These are phyloP conservation scores for Astragalus glycyphyllos DNA, from an alignment of 306 rosid species.

Conservation along the genomic window DNA sequence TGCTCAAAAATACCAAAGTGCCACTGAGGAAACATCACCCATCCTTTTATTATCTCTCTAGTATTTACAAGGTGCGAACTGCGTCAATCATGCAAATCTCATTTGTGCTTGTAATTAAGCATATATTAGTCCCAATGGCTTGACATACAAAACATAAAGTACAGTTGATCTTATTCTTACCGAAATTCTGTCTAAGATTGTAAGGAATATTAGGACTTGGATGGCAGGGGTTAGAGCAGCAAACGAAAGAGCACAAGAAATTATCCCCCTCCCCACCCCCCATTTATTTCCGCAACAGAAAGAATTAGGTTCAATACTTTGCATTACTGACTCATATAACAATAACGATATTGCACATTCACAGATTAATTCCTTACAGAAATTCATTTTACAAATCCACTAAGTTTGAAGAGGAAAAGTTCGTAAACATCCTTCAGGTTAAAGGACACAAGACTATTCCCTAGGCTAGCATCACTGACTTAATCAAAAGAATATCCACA, in stretches of 20 bases:
- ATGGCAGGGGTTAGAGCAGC: neutral
- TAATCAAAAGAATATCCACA: too few species aligned
- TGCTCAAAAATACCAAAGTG: constrained; percentile 29
- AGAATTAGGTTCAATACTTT: neutral
- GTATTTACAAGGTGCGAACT: constrained; percentile 1
- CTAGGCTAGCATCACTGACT: too few species aligned
- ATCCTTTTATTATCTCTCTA: neutral
- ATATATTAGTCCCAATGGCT: neutral
- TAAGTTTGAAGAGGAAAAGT: neutral
- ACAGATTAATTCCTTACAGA: constrained; percentile 7
- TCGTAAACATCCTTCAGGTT: neutral
- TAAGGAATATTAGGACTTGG: neutral
- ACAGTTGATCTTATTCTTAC: neutral
- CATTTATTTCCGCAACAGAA: neutral
- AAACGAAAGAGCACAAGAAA: constrained; percentile 1
- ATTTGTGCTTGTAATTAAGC: neutral
- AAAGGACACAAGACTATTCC: too few species aligned
- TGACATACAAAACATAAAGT: constrained; percentile 5
- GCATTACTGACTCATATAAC: constrained; percentile 1
- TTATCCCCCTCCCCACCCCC: neutral
- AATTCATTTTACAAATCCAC: neutral
- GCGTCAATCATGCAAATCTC: neutral
- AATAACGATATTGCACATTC: constrained; percentile 9
- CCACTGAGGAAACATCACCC: constrained; percentile 2
- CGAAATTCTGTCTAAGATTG: neutral